phyloP scores from a whole-genome alignment of 106 monocot species.

The Allium sativum region DNA sequence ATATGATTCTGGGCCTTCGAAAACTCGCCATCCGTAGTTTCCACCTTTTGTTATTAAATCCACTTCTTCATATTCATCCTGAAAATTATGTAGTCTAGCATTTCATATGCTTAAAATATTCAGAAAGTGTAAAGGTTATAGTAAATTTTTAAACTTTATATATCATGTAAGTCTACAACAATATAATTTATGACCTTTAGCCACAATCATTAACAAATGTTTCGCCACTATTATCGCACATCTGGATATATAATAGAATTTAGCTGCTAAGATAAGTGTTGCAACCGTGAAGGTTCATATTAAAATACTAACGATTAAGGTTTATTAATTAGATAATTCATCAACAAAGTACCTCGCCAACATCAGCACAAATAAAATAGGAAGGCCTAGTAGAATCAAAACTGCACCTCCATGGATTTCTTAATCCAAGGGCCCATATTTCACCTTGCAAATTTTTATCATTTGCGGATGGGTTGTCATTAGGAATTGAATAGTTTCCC shows the following conservation, averaged over 20 bases:
- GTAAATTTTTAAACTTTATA: too few species aligned
- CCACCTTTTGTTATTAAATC: slow-evolving; percentile 77
- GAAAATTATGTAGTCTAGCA: neutral
- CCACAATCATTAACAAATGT: too few species aligned
- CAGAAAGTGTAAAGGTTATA: too few species aligned
- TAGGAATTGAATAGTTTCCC: slow-evolving; percentile 93
- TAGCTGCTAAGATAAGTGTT: too few species aligned
- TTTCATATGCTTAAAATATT: neutral
- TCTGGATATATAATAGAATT: too few species aligned
- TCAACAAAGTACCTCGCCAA: slow-evolving; percentile 46
- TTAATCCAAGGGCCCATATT: slow-evolving; percentile 82
- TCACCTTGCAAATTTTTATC: slow-evolving; percentile 42
- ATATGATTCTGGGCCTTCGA: slow-evolving; percentile 52
- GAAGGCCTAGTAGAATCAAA: slow-evolving; percentile 73
- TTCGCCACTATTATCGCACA: too few species aligned
- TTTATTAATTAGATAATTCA: too few species aligned
- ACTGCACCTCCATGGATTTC: slow-evolving; percentile 99
- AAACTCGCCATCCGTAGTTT: slow-evolving; percentile 81
- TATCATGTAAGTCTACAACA: too few species aligned
- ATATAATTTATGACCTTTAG: too few species aligned
- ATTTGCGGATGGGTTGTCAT: slow-evolving; percentile 65
- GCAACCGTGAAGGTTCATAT: too few species aligned
- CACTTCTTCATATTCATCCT: slow-evolving; percentile 79
- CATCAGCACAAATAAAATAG: slow-evolving; percentile 84
- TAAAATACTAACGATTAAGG: too few species aligned